phyloP scores from a whole-genome alignment of 2,329 filamentous ascomycete species.

The Chrysoporthe deuterocubensis region DNA sequence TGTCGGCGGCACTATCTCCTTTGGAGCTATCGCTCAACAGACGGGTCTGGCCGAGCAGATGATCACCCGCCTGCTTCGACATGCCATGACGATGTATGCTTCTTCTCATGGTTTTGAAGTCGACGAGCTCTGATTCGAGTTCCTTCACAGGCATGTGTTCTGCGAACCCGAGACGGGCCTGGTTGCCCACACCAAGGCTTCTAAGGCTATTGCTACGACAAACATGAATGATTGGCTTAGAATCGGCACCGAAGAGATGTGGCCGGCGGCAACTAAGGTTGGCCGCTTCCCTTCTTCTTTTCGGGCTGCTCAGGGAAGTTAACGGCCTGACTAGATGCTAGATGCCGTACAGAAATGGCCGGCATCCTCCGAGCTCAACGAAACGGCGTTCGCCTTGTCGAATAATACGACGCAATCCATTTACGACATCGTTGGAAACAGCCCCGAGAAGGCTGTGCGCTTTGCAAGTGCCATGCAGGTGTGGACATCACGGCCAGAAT shows the following conservation, averaged over 20 bases:
- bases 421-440: slow-evolving; percentile 27
- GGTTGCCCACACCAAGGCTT: slow-evolving; percentile 35
- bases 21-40: slow-evolving; percentile 24
- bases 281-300: no score
- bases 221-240: slow-evolving; percentile 29
- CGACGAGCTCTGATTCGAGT: no score
- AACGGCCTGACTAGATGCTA: background rate
- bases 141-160: slow-evolving; percentile 30
- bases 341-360: slow-evolving; percentile 34
- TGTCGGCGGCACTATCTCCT: slow-evolving; percentile 29
- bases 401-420: slow-evolving; percentile 28
- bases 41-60: slow-evolving; percentile 32
- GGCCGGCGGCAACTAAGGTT: slow-evolving; percentile 28
- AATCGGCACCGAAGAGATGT: slow-evolving; percentile 29
- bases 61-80: slow-evolving; percentile 33
- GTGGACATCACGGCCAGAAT: background rate
- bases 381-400: slow-evolving; percentile 31
- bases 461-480: slow-evolving; percentile 28
- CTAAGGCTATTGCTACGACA: slow-evolving; percentile 26
- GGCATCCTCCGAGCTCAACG: slow-evolving; percentile 31
- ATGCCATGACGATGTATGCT: slow-evolving; percentile 34
- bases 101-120: no score
- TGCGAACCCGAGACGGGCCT: slow-evolving; percentile 35
- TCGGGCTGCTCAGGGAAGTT: no score
- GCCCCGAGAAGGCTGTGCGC: slow-evolving; percentile 26